Evolutionary conservation across 345 rosid species (phyloP).

Genomic region (Carallia pectinifolia): DNA sequence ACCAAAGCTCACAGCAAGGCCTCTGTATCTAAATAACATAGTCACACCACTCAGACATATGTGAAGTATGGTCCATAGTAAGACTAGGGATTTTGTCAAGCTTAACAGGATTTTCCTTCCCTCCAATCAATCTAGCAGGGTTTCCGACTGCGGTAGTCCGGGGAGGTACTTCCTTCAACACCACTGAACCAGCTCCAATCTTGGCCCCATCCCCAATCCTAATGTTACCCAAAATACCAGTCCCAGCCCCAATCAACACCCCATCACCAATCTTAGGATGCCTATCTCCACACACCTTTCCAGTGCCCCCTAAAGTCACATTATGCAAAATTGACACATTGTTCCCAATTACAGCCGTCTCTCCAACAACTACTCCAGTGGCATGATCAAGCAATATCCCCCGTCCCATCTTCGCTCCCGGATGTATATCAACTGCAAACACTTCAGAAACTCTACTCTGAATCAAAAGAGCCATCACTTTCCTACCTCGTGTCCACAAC

Average conservation of each 20-base stretch:
- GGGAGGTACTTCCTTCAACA: slow-evolving; percentile 72
- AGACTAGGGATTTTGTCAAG: slow-evolving; percentile 77
- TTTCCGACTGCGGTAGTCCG: slow-evolving; percentile 90
- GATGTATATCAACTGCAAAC: slow-evolving; percentile 89
- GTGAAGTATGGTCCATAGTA: slow-evolving; percentile 93
- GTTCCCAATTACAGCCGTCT: slow-evolving; percentile 88
- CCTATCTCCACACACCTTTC: slow-evolving; percentile 76
- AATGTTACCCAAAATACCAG: slow-evolving; percentile 85
- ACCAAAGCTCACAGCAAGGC: not conserved
- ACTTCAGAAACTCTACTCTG: slow-evolving; percentile 75
- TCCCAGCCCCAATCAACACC: slow-evolving; percentile 89
- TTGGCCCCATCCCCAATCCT: slow-evolving; percentile 92
- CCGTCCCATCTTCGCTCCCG: slow-evolving; percentile 75
- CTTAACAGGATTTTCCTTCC: slow-evolving; percentile 74
- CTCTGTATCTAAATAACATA: slow-evolving; percentile 61
- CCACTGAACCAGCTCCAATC: slow-evolving; percentile 92
- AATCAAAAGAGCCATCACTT: slow-evolving; percentile 59
- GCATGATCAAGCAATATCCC: slow-evolving; percentile 87
- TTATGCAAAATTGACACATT: slow-evolving; percentile 86
- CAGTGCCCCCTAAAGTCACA: slow-evolving; percentile 91
- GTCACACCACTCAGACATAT: slow-evolving; percentile 80
- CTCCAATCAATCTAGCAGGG: slow-evolving; percentile 88
- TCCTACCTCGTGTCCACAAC: slow-evolving; percentile 66
- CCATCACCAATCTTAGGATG: slow-evolving; percentile 97
- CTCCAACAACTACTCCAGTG: slow-evolving; percentile 78